Percentiles rank a stretch among this genome's conserved stretches.
These are phyloP conservation scores for Eucalyptus regnans DNA, from an alignment of 345 rosid genomes.

Conservation along the genomic window DNA sequence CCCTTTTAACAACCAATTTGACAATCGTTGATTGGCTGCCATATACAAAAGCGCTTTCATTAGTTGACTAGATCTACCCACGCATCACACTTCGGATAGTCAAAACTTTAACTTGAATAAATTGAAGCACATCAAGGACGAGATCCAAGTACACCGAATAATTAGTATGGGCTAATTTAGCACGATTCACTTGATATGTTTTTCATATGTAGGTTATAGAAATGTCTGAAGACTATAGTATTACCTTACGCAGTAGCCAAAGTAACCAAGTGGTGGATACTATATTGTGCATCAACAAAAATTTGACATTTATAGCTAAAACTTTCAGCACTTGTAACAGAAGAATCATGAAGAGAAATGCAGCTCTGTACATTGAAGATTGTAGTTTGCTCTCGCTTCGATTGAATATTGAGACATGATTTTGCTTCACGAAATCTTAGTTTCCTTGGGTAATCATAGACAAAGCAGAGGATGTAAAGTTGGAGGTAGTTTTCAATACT, in stretches of 20 bases:
- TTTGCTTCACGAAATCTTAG: no score
- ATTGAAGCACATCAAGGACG: neutral
- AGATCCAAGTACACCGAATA: accelerated
- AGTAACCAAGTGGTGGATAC: neutral
- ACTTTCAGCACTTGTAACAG: neutral
- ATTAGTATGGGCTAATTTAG: neutral
- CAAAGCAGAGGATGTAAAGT: no score
- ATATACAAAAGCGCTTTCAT: neutral
- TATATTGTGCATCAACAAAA: neutral
- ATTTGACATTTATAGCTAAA: neutral
- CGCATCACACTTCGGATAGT: accelerated
- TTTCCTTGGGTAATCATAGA: no score
- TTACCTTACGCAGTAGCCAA: neutral
- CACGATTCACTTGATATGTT: accelerated
- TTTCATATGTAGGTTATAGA: neutral
- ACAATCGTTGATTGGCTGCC: neutral
- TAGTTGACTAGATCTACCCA: neutral
- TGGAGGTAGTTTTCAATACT: no score
- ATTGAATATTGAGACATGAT: neutral
- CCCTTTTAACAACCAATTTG: neutral
- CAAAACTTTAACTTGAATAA: neutral
- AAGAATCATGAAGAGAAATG: neutral
- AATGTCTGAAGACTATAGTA: neutral
- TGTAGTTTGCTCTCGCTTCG: neutral
- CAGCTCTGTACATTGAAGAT: neutral